A percentile compares a stretch with the other conserved stretches of the same genome.
Conservation (phyloP, 192 early-diverging fungal species). For the Pilobolus umbonatus region DNA sequence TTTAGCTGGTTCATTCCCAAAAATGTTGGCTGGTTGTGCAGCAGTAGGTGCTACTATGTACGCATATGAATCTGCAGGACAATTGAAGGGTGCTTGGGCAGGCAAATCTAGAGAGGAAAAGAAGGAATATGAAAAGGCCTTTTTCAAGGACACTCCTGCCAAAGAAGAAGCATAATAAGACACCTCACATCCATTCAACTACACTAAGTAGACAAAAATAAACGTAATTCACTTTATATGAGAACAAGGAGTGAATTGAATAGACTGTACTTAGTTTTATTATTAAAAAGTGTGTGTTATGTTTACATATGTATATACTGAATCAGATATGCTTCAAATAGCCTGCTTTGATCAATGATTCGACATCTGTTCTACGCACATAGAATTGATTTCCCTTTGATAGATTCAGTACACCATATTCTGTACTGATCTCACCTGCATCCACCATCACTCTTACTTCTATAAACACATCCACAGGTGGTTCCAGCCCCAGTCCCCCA, state of each 20-base stretch:
- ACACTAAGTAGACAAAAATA: too few species aligned
- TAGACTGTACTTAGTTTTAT: too few species aligned
- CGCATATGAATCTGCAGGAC: slow-evolving; percentile 60
- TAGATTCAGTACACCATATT: slow-evolving; percentile 75
- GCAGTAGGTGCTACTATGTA: slow-evolving; percentile 64
- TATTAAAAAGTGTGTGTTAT: too few species aligned
- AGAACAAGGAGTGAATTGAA: too few species aligned
- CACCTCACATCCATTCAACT: too few species aligned
- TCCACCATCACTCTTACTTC: slow-evolving; percentile 85
- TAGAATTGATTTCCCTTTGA: slow-evolving; percentile 82
- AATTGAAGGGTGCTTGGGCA: slow-evolving; percentile 45
- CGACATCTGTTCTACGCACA: slow-evolving; percentile 82
- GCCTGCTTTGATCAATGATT: slow-evolving; percentile 81
- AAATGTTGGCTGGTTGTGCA: slow-evolving; percentile 56
- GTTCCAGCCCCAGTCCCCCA: slow-evolving; percentile 62
- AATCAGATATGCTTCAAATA: slow-evolving; percentile 70
- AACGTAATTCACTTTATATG: too few species aligned
- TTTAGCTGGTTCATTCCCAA: slow-evolving; percentile 52
- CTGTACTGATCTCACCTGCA: slow-evolving; percentile 87
- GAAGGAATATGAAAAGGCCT: slow-evolving; percentile 39
- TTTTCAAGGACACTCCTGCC: slow-evolving; percentile 27
- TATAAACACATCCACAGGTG: slow-evolving; percentile 88
- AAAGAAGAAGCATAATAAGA: slow-evolving; percentile 1
- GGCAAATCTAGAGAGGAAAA: slow-evolving; percentile 39
- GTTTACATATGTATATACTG: too few species aligned